These are phyloP conservation scores for Cynanchum wilfordii DNA, from an alignment of 257 asterid species.

Conservation along the genomic window DNA sequence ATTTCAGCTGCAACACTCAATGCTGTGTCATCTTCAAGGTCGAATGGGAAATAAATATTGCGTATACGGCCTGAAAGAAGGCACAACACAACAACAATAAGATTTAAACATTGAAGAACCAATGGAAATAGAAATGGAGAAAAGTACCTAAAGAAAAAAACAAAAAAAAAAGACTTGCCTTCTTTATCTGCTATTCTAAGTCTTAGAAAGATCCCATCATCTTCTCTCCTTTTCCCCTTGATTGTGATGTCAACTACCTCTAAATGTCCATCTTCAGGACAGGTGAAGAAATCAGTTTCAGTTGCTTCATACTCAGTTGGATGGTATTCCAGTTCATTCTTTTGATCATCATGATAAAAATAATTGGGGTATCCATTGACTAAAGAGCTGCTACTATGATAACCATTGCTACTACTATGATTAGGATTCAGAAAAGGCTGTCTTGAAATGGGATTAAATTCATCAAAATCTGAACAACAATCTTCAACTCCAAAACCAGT, in stretches of 20 bases:
- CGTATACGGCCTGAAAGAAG: constrained; percentile 59
- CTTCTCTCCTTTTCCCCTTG: constrained; percentile 62
- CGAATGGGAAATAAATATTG: constrained; percentile 79
- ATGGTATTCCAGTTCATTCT: constrained; percentile 37
- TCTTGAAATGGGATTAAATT: constrained; percentile 34
- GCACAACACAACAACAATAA: too few species aligned
- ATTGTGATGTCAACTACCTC: constrained; percentile 57
- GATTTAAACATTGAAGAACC: background rate
- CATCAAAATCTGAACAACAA: constrained; percentile 40
- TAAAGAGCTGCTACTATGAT: constrained; percentile 36
- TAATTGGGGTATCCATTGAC: constrained; percentile 48
- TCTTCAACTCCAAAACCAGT: constrained; percentile 40
- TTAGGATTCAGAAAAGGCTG: constrained; percentile 47
- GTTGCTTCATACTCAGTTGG: constrained; percentile 38
- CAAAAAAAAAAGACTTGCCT: constrained; percentile 33
- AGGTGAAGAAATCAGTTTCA: constrained; percentile 51
- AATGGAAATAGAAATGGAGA: background rate
- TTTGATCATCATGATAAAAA: constrained; percentile 44
- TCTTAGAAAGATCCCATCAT: constrained; percentile 58
- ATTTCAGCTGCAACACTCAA: constrained; percentile 76
- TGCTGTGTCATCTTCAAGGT: constrained; percentile 64
- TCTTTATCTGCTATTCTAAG: constrained; percentile 83
- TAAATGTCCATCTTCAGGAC: constrained; percentile 43
- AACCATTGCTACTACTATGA: constrained; percentile 43
- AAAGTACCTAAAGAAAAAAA: background rate